Evolutionary conservation across 352 stramenopile genomes (phyloP), one percentile per base, ranked within the genome.

Genomic region (Thalassiosira pacifica): DNA sequence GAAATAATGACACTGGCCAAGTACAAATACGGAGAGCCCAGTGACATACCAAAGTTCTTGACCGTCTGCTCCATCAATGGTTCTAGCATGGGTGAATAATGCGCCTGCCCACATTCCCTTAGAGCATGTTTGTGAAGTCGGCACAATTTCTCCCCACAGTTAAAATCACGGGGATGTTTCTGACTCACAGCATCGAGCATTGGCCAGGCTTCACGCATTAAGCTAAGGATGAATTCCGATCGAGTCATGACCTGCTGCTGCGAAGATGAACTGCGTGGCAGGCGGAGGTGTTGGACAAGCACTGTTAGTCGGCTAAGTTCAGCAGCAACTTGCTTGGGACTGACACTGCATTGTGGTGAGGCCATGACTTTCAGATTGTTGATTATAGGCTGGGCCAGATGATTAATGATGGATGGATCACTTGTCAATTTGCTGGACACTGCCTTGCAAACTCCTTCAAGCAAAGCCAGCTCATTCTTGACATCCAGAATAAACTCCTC

Each of bases 111-210:
- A 75, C 88, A 93, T 52, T 83, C 80, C 68, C 93, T 52, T 22
- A 96, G 70, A 0, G 92, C 67, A 79, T 96, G 92, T 79, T 96
- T 96, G 85, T 95, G 91, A 45, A 95, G 85, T n/a, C 93, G 88
- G 66, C 92, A 96, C 27, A 96, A 77, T 69, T 95, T 94, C 76
- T 96, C 93, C 22, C 90, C 86, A 45, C 93, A 78, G 13, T 86
- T 80, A 68, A 76, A 90, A 61, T 93, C 88, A n/a, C 83, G 72
- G 26, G 88, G 85, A 79, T 91, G 89, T 59, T 85, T 85, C 61
- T 86, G 73, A 37, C 80, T 84, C 0, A 92, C 63, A 19, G 72
- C 69, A 63, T 95, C 90, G 19, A 96, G 83, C 45, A 94, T 85
- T 1, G 86, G 80, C 93, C 93, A 96, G n/a, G 82, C 86, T 57